Evolutionary conservation across 1,284 basidiomycete genomes (phyloP).

Genomic region (Leccinum fuscescens): DNA sequence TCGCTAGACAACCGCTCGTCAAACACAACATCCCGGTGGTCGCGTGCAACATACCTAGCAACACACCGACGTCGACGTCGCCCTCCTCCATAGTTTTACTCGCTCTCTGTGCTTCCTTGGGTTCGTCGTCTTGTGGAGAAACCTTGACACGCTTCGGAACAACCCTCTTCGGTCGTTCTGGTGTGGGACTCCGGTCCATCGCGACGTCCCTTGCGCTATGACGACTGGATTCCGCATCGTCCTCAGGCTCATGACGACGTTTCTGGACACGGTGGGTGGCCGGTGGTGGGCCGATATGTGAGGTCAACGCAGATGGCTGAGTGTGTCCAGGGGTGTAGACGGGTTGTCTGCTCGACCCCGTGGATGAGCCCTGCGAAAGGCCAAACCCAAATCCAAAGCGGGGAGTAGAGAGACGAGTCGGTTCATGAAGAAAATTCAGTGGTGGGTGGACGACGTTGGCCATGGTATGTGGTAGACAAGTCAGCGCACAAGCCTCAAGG

Average conservation of each 20-base stretch:
- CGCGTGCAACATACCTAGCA: conserved; percentile 53
- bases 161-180: conserved; percentile 65
- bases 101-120: conserved; percentile 48
- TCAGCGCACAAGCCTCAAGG: conserved; percentile 21
- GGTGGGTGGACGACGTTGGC: conserved; percentile 68
- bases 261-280: conserved; percentile 49
- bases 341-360: conserved; percentile 37
- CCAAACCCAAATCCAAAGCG: conserved; percentile 73
- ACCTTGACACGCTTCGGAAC: conserved; percentile 66
- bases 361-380: conserved; percentile 43
- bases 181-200: conserved; percentile 81
- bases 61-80: conserved; percentile 73
- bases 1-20: conserved; percentile 45
- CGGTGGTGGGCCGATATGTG: conserved; percentile 39
- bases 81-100: conserved; percentile 41
- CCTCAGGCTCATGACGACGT: conserved; percentile 61
- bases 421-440: conserved; percentile 60
- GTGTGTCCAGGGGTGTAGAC: conserved; percentile 32
- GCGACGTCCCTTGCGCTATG: conserved; percentile 51
- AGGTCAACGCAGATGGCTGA: conserved; percentile 47
- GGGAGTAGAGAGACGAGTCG: conserved; percentile 61
- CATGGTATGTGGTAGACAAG: conserved; percentile 47
- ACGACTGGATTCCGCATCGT: conserved; percentile 43
- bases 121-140: conserved; percentile 37
- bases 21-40: conserved; percentile 10